Conservation (phyloP, 768 basidiomycete species). For the Suillus subalutaceus region DNA sequence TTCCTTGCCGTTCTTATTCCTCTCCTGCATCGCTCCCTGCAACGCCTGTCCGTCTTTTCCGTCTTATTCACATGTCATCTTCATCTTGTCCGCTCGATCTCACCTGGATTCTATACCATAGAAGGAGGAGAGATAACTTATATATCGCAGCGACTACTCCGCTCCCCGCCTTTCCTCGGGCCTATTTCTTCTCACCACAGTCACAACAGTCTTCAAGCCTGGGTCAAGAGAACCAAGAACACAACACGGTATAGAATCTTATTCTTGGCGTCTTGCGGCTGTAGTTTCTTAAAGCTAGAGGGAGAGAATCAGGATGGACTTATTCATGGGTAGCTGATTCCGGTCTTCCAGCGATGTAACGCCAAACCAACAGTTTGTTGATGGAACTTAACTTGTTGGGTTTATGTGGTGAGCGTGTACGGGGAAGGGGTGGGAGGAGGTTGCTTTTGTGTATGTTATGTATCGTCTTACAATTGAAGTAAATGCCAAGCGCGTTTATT, state of each 20-base stretch:
- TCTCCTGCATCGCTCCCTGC: background rate
- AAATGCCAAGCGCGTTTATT: slow-evolving; percentile 1
- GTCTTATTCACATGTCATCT: slow-evolving; percentile 1
- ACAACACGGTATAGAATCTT: slow-evolving; percentile 7
- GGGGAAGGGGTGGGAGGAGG: slow-evolving; percentile 3
- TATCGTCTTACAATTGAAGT: slow-evolving; percentile 7
- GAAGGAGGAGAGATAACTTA: slow-evolving; percentile 9
- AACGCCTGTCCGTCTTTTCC: background rate
- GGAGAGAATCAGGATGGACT: slow-evolving; percentile 4
- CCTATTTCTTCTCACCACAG: background rate
- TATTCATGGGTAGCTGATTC: slow-evolving; percentile 4
- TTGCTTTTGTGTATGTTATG: background rate
- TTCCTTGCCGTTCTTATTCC: slow-evolving; percentile 1
- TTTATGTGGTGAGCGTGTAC: background rate
- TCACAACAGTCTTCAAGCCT: slow-evolving; percentile 3
- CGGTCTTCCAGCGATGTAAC: background rate
- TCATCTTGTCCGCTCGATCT: slow-evolving; percentile 4
- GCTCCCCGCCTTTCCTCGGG: background rate
- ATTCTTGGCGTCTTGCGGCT: slow-evolving; percentile 1
- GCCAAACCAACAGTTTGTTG: background rate
- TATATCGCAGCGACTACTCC: slow-evolving; percentile 4
- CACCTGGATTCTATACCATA: slow-evolving; percentile 7
- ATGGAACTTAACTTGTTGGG: background rate
- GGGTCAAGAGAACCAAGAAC: background rate
- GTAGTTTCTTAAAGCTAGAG: background rate